phyloP scores from a whole-genome alignment of 208 protist genomes.

The Phytomonas francai region DNA sequence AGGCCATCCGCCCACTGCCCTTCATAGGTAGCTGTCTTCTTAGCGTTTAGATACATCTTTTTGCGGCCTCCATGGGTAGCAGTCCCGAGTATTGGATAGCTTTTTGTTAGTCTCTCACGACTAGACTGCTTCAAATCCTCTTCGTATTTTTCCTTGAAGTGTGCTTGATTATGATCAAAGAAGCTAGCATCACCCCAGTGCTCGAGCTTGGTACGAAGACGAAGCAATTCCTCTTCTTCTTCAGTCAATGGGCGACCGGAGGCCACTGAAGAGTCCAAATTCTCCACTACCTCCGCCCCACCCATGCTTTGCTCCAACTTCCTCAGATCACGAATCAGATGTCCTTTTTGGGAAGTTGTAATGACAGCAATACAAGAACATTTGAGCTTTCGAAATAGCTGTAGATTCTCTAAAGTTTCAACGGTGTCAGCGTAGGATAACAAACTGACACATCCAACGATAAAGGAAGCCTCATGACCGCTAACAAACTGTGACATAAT shows the following conservation, averaged over 20 bases:
- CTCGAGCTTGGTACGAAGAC: constrained; percentile 37
- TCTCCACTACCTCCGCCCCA: constrained; percentile 47
- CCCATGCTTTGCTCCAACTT: constrained; percentile 48
- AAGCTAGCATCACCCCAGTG: constrained; percentile 16
- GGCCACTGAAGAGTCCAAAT: constrained; percentile 12
- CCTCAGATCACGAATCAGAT: constrained; percentile 56
- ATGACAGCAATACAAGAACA: constrained; percentile 53
- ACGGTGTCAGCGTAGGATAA: constrained; percentile 69
- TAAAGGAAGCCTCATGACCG: constrained; percentile 78
- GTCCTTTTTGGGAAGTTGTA: constrained; percentile 64
- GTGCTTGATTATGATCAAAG: neutral
- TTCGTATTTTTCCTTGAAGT: constrained; percentile 12
- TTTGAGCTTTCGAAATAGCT: constrained; percentile 64
- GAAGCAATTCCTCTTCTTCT: constrained; percentile 67
- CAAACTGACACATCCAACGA: constrained; percentile 75
- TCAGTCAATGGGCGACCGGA: constrained; percentile 77
- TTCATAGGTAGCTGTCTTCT: constrained; percentile 79
- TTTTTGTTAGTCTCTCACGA: constrained; percentile 14
- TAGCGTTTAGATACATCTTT: constrained; percentile 77
- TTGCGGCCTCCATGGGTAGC: constrained; percentile 62
- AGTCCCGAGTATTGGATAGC: neutral
- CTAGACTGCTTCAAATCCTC: constrained; percentile 35
- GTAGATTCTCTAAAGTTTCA: constrained; percentile 81
- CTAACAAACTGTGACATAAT: constrained; percentile 84
- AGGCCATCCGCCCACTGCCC: constrained; percentile 80